Evolutionary conservation across 2,329 filamentous ascomycete species (phyloP), one percentile per base, ranked within the genome.

Genomic region (Seiridium unicorne): DNA sequence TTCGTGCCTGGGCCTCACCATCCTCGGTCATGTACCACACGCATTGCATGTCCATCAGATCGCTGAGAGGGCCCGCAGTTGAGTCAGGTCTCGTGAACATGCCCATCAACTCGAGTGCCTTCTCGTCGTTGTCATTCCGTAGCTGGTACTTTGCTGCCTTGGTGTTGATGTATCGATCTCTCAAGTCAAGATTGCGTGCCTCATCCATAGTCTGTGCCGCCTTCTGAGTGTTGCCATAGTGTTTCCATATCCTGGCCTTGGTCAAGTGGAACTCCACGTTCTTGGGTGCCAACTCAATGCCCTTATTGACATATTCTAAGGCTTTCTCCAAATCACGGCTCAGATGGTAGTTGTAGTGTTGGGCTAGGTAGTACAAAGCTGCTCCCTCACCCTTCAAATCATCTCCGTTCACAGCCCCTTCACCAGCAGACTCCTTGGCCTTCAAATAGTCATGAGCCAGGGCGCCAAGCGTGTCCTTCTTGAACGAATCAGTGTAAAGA

Each of bases 131-230:
- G 74, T 97, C 87, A 76, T 97, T 96, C 59, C 95, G 88, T 53
- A 99, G 84, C 74, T 96, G 93, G 73, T 99, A 99, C 74, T 99
- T 99, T 61, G 94, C 93, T 55, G 93, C 90, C 79, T 99, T 99
- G 64, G 93, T 96, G 81, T 99, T 99, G 82, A 98, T 98, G 74
- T 98, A 96, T 49, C 95, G 89, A 72, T 99, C 95, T 77, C 89
- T 92, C 65, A 90, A 86, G 71, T 99, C 96, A 63, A 97, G 82
- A 63, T 87, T 84, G 57, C 95, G 88, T 1, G 95, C 95, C 65
- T 89, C 81, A 67, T 97, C 91, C 92, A 99, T 98, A 47, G 87
- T 85, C 69, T 93, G 89, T 0, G 93, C 86, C 1, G 96, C 95
- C 75, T 91, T 91, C 65, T 85, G 79, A 5, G 89, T 78, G 70